phyloP scores from a whole-genome alignment of 352 stramenopile species.

The Aphanomyces cochlioides region DNA sequence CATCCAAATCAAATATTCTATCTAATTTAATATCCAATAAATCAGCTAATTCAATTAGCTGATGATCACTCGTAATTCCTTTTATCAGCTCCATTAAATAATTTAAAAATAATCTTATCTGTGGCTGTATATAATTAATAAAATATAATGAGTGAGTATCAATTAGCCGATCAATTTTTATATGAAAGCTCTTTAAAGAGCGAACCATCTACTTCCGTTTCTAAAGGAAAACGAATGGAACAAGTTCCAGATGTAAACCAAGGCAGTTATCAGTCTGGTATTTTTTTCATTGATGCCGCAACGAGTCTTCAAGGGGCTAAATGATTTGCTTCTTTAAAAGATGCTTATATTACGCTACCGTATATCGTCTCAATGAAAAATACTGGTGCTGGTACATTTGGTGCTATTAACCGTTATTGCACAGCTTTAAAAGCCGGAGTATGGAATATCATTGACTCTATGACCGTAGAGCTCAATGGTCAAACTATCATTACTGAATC shows the following conservation, averaged over 20 bases:
- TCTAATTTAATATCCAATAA: conserved; percentile 25
- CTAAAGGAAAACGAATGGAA: conserved; percentile 1
- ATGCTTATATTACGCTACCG: conserved; percentile 31
- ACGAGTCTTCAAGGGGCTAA: conserved; percentile 31
- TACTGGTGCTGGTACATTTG: conserved; percentile 6
- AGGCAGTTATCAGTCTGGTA: conserved; percentile 30
- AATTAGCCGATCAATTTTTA: conserved; percentile 19
- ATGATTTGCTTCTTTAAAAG: conserved; percentile 31
- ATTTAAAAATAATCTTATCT: conserved; percentile 16
- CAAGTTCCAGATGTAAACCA: conserved; percentile 31
- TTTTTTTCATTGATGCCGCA: conserved; percentile 32
- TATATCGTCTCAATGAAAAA: conserved; percentile 33
- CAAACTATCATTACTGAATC: conserved; percentile 30
- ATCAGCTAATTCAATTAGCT: conserved; percentile 15
- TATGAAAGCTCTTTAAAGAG: conserved; percentile 13
- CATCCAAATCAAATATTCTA: background rate
- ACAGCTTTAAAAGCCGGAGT: conserved; percentile 33
- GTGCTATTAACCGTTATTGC: conserved; percentile 32
- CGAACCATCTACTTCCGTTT: background rate
- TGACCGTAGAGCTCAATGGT: conserved; percentile 34
- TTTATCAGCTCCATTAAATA: conserved; percentile 25
- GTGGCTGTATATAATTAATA: background rate
- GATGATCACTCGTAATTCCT: conserved; percentile 16
- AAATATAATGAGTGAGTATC: conserved; percentile 24
- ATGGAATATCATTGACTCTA: conserved; percentile 37